Evolutionary conservation across 2,329 filamentous ascomycete species (phyloP).

Genomic region (Talaromyces islandicus): DNA sequence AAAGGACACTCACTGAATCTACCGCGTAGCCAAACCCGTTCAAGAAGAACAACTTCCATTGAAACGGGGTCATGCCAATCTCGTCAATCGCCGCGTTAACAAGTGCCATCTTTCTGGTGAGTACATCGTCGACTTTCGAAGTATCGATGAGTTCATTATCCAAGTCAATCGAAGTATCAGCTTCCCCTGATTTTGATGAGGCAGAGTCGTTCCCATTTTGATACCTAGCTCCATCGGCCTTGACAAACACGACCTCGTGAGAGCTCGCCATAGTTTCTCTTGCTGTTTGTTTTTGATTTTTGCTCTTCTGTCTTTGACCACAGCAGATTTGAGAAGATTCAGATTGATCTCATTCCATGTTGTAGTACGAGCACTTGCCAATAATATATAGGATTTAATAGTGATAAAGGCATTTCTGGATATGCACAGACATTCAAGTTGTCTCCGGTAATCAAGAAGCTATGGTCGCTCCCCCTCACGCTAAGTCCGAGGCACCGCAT

Average conservation of each 20-base stretch:
- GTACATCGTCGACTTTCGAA: conserved; percentile 28
- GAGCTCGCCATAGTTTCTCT: neutral
- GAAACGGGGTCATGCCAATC: conserved; percentile 56
- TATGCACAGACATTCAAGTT: neutral
- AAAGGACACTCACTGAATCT: neutral
- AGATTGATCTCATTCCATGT: neutral
- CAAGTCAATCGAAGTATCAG: neutral
- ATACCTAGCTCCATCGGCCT: neutral
- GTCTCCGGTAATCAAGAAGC: neutral
- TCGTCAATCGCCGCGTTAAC: conserved; percentile 45
- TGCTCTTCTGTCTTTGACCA: neutral
- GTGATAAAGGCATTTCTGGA: no score
- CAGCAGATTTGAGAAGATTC: neutral
- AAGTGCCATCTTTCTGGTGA: conserved; percentile 34
- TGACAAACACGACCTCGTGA: neutral
- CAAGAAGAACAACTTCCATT: conserved; percentile 56
- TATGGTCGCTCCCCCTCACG: neutral
- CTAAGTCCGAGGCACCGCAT: neutral
- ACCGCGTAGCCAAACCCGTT: conserved; percentile 52
- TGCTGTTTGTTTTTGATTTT: neutral
- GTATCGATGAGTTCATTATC: conserved; percentile 3
- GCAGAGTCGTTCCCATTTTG: neutral
- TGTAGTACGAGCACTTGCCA: no score
- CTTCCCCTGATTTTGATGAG: neutral
- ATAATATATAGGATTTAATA: no score